A percentile compares a stretch with the other conserved stretches of the same genome.
Conservation (phyloP, 495 filamentous ascomycete species). For the Usnea hakonensis region DNA sequence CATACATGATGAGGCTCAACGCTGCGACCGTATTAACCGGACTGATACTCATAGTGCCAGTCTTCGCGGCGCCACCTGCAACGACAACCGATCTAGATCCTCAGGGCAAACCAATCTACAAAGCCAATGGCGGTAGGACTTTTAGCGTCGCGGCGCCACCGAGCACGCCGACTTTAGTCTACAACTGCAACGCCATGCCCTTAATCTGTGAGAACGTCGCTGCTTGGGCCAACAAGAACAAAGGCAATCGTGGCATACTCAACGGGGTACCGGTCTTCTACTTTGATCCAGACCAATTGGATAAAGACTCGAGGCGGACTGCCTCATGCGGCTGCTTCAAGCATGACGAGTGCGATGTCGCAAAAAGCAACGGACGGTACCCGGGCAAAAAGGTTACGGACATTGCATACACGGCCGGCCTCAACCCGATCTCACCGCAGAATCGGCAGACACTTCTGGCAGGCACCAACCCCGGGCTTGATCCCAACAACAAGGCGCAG, state of each 20-base stretch:
- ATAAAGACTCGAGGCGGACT: background rate
- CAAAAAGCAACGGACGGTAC: background rate
- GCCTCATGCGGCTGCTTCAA: slow-evolving; percentile 5
- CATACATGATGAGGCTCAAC: too few species aligned
- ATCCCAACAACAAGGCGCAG: background rate
- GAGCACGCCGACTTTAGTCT: slow-evolving; percentile 5
- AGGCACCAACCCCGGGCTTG: background rate
- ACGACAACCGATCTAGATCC: background rate
- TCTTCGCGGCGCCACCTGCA: background rate
- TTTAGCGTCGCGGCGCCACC: background rate
- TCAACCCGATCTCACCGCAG: too few species aligned
- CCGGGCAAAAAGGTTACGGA: background rate
- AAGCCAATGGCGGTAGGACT: background rate
- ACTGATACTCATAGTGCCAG: too few species aligned
- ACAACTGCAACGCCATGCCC: slow-evolving; percentile 9
- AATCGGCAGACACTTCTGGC: background rate
- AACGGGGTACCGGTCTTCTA: background rate
- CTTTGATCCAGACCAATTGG: slow-evolving; percentile 2
- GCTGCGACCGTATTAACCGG: too few species aligned
- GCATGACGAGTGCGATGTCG: slow-evolving; percentile 4
- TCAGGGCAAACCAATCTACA: background rate
- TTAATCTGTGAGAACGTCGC: slow-evolving; percentile 10
- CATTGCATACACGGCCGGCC: background rate
- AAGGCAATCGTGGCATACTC: background rate
- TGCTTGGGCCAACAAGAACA: background rate